Evolutionary conservation across 2,329 filamentous ascomycete genomes (phyloP).

Genomic region (Trichoderma asperellum): DNA sequence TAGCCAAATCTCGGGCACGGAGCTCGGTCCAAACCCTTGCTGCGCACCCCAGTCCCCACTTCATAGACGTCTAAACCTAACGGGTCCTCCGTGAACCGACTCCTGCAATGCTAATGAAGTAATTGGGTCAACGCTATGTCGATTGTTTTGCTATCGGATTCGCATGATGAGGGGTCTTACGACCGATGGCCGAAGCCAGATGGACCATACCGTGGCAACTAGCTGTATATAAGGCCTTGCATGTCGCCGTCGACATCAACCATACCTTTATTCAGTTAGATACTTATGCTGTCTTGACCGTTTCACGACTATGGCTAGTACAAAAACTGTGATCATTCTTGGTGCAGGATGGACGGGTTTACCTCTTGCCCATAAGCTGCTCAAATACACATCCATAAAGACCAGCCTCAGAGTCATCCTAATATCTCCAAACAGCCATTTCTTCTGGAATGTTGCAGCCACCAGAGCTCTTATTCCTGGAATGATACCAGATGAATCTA

Average conservation of each 20-base stretch:
- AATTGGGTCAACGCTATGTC: background rate
- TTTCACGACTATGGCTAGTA: background rate
- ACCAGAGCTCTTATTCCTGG: slow-evolving; percentile 58
- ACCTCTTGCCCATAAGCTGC: slow-evolving; percentile 54
- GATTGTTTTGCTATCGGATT: background rate
- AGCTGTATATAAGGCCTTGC: background rate
- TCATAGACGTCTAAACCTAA: background rate
- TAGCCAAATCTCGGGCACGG: slow-evolving; percentile 34
- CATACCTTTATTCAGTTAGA: background rate
- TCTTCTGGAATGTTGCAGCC: slow-evolving; percentile 61
- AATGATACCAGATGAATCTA: slow-evolving; percentile 50
- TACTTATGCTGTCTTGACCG: background rate
- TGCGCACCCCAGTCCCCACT: background rate
- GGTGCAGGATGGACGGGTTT: slow-evolving; percentile 58
- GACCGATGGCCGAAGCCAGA: background rate
- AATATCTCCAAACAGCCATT: slow-evolving; percentile 57
- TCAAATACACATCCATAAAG: slow-evolving; percentile 52
- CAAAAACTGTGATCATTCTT: slow-evolving; percentile 56
- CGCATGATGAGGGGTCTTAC: background rate
- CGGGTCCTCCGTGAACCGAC: background rate
- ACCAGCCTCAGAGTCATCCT: slow-evolving; percentile 55
- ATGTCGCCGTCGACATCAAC: background rate
- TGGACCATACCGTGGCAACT: background rate
- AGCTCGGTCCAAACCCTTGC: slow-evolving; percentile 36
- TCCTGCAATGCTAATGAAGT: background rate